Conservation (phyloP, 2,329 filamentous ascomycete genomes). For the Akanthomyces uredinophilus region DNA sequence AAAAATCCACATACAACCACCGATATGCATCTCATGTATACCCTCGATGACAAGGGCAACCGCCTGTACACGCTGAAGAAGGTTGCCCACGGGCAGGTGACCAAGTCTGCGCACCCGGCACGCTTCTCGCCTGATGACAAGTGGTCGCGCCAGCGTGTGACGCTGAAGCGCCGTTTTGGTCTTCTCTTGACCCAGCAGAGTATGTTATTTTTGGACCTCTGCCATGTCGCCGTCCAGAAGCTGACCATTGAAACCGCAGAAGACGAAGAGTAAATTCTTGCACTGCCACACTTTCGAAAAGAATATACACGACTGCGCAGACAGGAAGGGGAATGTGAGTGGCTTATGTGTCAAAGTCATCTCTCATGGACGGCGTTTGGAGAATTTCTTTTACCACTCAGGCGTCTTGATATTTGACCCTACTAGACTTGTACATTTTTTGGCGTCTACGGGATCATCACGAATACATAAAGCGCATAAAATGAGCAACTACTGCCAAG, state of each 20-base stretch:
- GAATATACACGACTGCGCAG: not conserved
- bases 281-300: not conserved
- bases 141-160: slow-evolving; percentile 93
- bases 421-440: not conserved
- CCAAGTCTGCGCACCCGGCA: slow-evolving; percentile 93
- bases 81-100: slow-evolving; percentile 74
- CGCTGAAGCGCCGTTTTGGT: slow-evolving; percentile 88
- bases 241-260: not conserved
- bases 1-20: not conserved
- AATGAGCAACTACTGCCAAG: not conserved
- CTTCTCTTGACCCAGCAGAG: slow-evolving; percentile 77
- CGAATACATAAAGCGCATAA: not conserved
- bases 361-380: slow-evolving; percentile 15
- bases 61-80: slow-evolving; percentile 96
- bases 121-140: slow-evolving; percentile 98
- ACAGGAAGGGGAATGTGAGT: not conserved
- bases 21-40: slow-evolving; percentile 70
- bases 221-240: not conserved
- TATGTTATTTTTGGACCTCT: slow-evolving; percentile 21
- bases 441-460: not conserved
- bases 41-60: slow-evolving; percentile 73
- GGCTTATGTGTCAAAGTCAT: not conserved
- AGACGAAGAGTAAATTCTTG: slow-evolving; percentile 1
- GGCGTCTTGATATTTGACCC: not conserved
- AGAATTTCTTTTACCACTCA: not conserved